Evolutionary conservation across 2,329 filamentous ascomycete species (phyloP).

Genomic region (Metarhizium robertsii): DNA sequence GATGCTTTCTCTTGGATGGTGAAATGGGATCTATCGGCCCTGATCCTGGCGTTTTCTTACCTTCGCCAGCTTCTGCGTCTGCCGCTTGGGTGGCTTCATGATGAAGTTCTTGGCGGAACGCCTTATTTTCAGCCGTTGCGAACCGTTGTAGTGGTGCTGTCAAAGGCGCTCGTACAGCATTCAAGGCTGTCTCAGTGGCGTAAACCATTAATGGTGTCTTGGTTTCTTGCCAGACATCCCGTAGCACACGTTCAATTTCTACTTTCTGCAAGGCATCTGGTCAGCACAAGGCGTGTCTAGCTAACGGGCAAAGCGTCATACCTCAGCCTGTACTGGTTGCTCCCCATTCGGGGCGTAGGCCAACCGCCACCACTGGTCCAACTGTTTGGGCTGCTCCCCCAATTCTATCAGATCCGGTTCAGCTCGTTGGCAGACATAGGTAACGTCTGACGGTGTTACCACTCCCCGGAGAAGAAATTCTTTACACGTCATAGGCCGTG

Average conservation of each 20-base stretch:
- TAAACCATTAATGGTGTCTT: conserved; percentile 42
- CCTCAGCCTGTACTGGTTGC: conserved; percentile 39
- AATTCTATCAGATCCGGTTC: conserved; percentile 33
- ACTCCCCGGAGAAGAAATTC: conserved; percentile 44
- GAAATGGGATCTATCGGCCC: conserved; percentile 29
- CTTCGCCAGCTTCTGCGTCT: conserved; percentile 10
- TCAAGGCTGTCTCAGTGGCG: conserved; percentile 40
- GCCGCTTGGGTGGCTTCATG: conserved; percentile 22
- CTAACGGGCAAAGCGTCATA: conserved; percentile 19
- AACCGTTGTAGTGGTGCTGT: conserved; percentile 34
- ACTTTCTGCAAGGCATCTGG: conserved; percentile 30
- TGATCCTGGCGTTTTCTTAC: conserved; percentile 7
- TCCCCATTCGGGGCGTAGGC: conserved; percentile 29
- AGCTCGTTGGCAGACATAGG: conserved; percentile 39
- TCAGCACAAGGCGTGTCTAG: background rate
- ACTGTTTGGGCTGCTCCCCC: conserved; percentile 19
- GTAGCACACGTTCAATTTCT: conserved; percentile 33
- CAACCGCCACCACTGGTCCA: conserved; percentile 49
- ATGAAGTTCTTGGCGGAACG: conserved; percentile 40
- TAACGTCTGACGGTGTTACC: conserved; percentile 33
- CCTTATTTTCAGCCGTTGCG: conserved; percentile 40
- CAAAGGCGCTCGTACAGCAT: conserved; percentile 23
- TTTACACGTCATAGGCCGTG: conserved; percentile 30
- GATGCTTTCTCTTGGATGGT: conserved; percentile 36
- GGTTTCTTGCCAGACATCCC: conserved; percentile 37